These are phyloP conservation scores for Centella asiatica DNA, from an alignment of 129 eudicot genomes.

Conservation along the genomic window DNA sequence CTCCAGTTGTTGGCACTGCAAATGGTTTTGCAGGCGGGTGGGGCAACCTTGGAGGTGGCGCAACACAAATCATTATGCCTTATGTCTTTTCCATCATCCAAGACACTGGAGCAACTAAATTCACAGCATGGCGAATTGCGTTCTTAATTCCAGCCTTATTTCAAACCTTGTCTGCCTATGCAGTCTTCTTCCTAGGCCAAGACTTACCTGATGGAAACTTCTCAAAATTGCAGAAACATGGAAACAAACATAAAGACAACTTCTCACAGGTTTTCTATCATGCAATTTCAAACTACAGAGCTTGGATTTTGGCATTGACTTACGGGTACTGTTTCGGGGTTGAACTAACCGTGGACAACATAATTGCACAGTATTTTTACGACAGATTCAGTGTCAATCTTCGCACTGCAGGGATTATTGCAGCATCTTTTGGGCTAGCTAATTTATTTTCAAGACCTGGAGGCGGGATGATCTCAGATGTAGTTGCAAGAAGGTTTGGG, in stretches of 20 bases:
- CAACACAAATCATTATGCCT: slow-evolving; percentile 33
- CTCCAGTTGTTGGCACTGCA: slow-evolving; percentile 25
- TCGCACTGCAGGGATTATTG: slow-evolving; percentile 29
- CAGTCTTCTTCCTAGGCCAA: slow-evolving; percentile 25
- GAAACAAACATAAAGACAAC: slow-evolving; percentile 24
- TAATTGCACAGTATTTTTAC: slow-evolving; percentile 27
- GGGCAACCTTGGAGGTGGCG: slow-evolving; percentile 33
- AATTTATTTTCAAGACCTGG: slow-evolving; percentile 26
- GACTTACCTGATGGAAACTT: slow-evolving; percentile 28
- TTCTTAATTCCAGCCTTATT: slow-evolving; percentile 25
- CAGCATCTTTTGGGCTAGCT: slow-evolving; percentile 30
- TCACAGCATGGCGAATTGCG: slow-evolving; percentile 28
- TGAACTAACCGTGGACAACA: slow-evolving; percentile 28
- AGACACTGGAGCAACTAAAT: slow-evolving; percentile 7
- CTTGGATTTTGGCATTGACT: slow-evolving; percentile 24
- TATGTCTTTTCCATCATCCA: slow-evolving; percentile 16
- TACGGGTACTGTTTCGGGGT: slow-evolving; percentile 37
- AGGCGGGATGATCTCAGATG: slow-evolving; percentile 25
- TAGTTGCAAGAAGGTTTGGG: slow-evolving; percentile 29
- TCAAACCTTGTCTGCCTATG: slow-evolving; percentile 21
- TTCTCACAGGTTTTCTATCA: slow-evolving; percentile 9
- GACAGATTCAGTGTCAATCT: slow-evolving; percentile 25
- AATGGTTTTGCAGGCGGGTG: slow-evolving; percentile 30
- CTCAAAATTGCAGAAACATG: slow-evolving; percentile 9
- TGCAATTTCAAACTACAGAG: slow-evolving; percentile 23